Evolutionary conservation across 2,329 filamentous ascomycete genomes (phyloP).

Genomic region (Pseudohalonectria lignicola): DNA sequence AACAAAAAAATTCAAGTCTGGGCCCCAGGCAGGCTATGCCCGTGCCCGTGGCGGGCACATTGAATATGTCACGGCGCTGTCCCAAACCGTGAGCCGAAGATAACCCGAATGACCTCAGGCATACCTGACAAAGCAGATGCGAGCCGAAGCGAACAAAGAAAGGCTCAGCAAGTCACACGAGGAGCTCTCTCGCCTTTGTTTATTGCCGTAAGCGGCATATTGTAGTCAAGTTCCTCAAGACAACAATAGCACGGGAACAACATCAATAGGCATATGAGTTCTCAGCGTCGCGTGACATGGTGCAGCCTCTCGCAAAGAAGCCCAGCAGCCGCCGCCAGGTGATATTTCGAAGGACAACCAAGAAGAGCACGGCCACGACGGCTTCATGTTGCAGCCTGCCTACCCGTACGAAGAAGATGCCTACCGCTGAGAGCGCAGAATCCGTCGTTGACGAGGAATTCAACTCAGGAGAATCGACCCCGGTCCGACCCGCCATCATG

Average conservation of each 20-base stretch:
- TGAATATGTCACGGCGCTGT: no score
- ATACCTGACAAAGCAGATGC: not conserved
- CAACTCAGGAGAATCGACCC: no score
- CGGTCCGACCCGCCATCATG: no score
- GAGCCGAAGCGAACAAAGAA: not conserved
- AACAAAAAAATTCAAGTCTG: no score
- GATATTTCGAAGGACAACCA: slow-evolving; percentile 1
- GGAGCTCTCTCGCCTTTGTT: no score
- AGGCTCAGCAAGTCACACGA: not conserved
- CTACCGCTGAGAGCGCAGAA: no score
- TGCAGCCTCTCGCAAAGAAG: slow-evolving; percentile 2
- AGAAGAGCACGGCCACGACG: not conserved
- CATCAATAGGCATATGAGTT: slow-evolving; percentile 1
- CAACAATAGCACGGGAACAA: not conserved
- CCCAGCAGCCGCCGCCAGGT: slow-evolving; percentile 1
- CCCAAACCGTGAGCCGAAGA: not conserved
- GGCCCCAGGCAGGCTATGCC: no score
- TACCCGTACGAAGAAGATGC: no score
- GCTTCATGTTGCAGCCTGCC: no score
- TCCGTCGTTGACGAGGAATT: no score
- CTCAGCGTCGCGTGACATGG: slow-evolving; percentile 1
- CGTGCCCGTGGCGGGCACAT: no score
- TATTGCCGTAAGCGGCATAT: no score
- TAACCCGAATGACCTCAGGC: not conserved
- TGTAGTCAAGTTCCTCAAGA: not conserved